These are phyloP conservation scores for Neofusicoccum cordaticola DNA, from an alignment of 2,329 filamentous ascomycete genomes.

Conservation along the genomic window DNA sequence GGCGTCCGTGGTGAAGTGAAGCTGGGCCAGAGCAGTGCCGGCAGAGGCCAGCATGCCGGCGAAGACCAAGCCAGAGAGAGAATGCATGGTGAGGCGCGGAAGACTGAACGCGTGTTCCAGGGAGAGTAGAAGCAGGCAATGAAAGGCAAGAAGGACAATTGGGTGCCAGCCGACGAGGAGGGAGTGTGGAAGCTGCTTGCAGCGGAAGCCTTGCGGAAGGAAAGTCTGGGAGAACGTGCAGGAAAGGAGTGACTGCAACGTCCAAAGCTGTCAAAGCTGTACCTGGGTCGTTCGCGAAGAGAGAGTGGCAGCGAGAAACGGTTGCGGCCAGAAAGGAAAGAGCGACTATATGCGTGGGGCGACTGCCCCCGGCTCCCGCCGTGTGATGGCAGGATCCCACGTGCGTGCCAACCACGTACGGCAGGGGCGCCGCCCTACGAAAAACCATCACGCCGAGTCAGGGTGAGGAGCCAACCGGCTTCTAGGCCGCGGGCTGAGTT, in stretches of 20 bases:
- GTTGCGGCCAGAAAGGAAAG: background rate
- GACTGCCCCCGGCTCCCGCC: no score
- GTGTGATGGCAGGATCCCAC: background rate
- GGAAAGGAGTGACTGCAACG: background rate
- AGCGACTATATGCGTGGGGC: background rate
- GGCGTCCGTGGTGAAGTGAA: slow-evolving; percentile 11
- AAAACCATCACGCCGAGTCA: background rate
- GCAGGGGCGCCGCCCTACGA: background rate
- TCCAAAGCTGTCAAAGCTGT: background rate
- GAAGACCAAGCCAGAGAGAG: background rate
- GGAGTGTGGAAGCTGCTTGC: slow-evolving; percentile 2
- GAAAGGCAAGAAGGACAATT: background rate
- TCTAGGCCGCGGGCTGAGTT: background rate
- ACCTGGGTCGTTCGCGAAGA: background rate
- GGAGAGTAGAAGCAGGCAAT: background rate
- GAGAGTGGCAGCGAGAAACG: background rate
- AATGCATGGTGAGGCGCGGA: background rate
- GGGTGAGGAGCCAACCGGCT: background rate
- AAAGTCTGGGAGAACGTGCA: background rate
- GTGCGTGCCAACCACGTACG: background rate
- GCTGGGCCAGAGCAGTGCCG: background rate
- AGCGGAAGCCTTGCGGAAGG: background rate
- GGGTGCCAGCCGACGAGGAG: background rate
- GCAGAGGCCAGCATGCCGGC: slow-evolving; percentile 1
- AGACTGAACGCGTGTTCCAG: no score